Evolutionary conservation across 2,329 filamentous ascomycete species (phyloP).

Genomic region (Dendrostoma leiphaemia): DNA sequence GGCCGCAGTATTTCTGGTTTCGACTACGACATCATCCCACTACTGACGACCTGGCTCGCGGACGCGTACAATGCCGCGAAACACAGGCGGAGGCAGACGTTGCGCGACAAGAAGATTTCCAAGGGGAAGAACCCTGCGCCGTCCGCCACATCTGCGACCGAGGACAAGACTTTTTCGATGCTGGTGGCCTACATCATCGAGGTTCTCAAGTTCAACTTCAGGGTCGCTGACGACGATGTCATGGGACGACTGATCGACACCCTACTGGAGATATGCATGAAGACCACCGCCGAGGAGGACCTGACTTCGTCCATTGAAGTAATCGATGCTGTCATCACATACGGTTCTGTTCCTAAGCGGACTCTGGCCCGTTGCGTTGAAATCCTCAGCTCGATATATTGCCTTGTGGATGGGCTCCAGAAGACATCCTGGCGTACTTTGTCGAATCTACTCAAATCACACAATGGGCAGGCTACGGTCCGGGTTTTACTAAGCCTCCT

Average conservation of each 20-base stretch:
- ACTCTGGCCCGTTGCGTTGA: conserved; percentile 66
- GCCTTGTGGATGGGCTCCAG: conserved; percentile 58
- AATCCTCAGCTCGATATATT: conserved; percentile 70
- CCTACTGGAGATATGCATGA: conserved; percentile 65
- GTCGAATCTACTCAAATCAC: conserved; percentile 68
- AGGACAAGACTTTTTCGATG: conserved; percentile 61
- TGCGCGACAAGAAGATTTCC: conserved; percentile 35
- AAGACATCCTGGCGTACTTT: conserved; percentile 69
- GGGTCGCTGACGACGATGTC: conserved; percentile 61
- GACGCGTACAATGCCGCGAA: conserved; percentile 53
- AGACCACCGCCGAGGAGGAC: conserved; percentile 63
- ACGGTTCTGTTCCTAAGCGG: conserved; percentile 63
- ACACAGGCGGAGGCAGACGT: conserved; percentile 47
- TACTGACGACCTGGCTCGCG: conserved; percentile 61
- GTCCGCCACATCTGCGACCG: conserved; percentile 36
- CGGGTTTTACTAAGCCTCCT: conserved; percentile 63
- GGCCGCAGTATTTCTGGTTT: conserved; percentile 65
- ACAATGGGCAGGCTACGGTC: conserved; percentile 69
- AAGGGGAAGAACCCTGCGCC: conserved; percentile 34
- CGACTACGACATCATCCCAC: conserved; percentile 63
- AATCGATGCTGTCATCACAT: conserved; percentile 69
- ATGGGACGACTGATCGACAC: conserved; percentile 60
- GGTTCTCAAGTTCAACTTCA: conserved; percentile 74
- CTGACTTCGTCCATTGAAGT: conserved; percentile 66
- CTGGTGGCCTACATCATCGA: conserved; percentile 66